A percentile compares a stretch with the other conserved stretches of the same genome.
phyloP scores from a whole-genome alignment of 441 rosid species.

The Brassica hybrid region DNA sequence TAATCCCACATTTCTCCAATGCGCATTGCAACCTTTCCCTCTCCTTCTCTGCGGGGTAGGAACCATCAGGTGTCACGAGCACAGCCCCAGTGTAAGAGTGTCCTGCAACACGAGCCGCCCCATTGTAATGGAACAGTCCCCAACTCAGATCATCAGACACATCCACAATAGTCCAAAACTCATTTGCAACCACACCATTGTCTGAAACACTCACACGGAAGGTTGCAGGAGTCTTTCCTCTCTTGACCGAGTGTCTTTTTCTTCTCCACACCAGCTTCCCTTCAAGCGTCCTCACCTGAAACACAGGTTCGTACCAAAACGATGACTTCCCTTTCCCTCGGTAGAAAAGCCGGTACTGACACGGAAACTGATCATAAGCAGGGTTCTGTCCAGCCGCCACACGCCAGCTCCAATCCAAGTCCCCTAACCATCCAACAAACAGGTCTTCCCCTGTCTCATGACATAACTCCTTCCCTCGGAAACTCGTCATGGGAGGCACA shows the following conservation, averaged over 20 bases:
- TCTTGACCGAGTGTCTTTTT: slow-evolving; percentile 76
- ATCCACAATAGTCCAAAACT: slow-evolving; percentile 83
- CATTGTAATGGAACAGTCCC: slow-evolving; percentile 86
- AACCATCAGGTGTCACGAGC: slow-evolving; percentile 81
- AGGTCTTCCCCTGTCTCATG: slow-evolving; percentile 82
- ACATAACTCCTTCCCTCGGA: slow-evolving; percentile 60
- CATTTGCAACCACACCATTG: slow-evolving; percentile 90
- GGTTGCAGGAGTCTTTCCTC: slow-evolving; percentile 70
- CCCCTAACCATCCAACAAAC: slow-evolving; percentile 89
- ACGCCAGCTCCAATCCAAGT: slow-evolving; percentile 88
- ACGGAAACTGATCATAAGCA: slow-evolving; percentile 93
- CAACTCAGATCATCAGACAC: slow-evolving; percentile 85
- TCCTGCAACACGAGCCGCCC: slow-evolving; percentile 91
- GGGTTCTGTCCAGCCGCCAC: slow-evolving; percentile 94
- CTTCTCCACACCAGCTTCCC: slow-evolving; percentile 83
- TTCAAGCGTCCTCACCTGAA: slow-evolving; percentile 79
- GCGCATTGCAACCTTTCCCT: slow-evolving; percentile 51
- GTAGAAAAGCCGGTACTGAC: slow-evolving; percentile 89
- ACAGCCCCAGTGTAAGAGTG: slow-evolving; percentile 93
- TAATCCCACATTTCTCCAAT: slow-evolving; percentile 75
- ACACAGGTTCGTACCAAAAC: slow-evolving; percentile 93
- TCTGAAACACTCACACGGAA: slow-evolving; percentile 84
- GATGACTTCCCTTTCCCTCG: slow-evolving; percentile 90
- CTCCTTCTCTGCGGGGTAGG: slow-evolving; percentile 61
- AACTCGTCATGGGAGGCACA: slow-evolving; percentile 70